Evolutionary conservation across 352 stramenopile genomes (phyloP).

Genomic region (Phytophthora tentaculata): DNA sequence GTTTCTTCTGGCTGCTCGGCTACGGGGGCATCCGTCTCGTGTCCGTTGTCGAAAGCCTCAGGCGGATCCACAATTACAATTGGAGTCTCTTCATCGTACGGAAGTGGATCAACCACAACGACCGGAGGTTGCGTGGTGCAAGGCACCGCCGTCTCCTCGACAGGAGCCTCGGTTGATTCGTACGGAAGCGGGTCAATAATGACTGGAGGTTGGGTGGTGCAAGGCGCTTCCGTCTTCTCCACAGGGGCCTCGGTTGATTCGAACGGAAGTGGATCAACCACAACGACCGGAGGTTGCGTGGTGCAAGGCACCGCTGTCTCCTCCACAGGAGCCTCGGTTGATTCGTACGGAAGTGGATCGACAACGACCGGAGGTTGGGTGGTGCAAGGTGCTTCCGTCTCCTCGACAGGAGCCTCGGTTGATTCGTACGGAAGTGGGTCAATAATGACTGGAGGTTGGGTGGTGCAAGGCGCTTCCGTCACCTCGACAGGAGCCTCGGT

Average conservation of each 20-base stretch:
- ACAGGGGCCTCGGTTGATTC: background rate
- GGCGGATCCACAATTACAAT: background rate
- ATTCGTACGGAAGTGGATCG: background rate
- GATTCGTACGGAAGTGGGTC: slow-evolving; percentile 1
- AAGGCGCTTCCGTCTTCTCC: background rate
- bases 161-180: background rate
- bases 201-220: slow-evolving; percentile 9
- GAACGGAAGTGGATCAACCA: slow-evolving; percentile 4
- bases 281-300: slow-evolving; percentile 7
- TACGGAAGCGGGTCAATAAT: slow-evolving; percentile 1
- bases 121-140: slow-evolving; percentile 17
- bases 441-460: slow-evolving; percentile 5
- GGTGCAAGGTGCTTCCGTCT: slow-evolving; percentile 3
- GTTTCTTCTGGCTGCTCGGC: slow-evolving; percentile 3
- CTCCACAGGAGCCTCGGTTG: background rate
- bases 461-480: slow-evolving; percentile 7
- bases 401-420: background rate
- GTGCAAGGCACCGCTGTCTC: slow-evolving; percentile 2
- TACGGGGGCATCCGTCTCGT: slow-evolving; percentile 7
- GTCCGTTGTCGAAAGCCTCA: background rate
- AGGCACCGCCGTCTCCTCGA: background rate
- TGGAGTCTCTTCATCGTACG: slow-evolving; percentile 5
- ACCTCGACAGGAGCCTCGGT: slow-evolving; percentile 1
- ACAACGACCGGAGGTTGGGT: slow-evolving; percentile 8
- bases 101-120: slow-evolving; percentile 1